A percentile compares a stretch with the other conserved stretches of the same genome.
phyloP scores from a whole-genome alignment of 768 basidiomycete genomes.

The Phanerochaete carnosa region DNA sequence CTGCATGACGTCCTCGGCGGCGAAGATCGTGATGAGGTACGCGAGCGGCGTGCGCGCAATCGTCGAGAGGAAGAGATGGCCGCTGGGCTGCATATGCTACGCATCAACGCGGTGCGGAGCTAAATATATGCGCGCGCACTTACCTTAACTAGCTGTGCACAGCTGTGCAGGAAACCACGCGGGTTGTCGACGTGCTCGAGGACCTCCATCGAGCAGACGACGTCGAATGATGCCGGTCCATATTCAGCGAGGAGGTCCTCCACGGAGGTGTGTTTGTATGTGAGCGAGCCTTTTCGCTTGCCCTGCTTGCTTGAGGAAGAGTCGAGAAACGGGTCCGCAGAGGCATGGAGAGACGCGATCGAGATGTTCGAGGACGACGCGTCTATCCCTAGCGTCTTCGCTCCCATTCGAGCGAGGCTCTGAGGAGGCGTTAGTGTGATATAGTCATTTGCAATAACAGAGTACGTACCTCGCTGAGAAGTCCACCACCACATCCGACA shows the following conservation, averaged over 20 bases:
- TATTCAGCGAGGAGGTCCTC: constrained; percentile 58
- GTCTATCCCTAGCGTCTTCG: constrained; percentile 87
- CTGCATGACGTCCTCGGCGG: constrained; percentile 80
- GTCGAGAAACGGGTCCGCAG: constrained; percentile 67
- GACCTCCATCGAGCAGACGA: constrained; percentile 98
- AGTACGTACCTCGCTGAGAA: constrained; percentile 78
- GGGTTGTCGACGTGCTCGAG: constrained; percentile 97
- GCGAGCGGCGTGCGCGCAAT: constrained; percentile 82
- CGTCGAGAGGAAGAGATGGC: constrained; percentile 93
- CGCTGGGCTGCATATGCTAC: constrained; percentile 77
- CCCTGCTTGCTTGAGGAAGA: constrained; percentile 18
- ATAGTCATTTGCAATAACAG: background rate
- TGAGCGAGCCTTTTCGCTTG: constrained; percentile 32
- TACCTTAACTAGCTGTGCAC: constrained; percentile 87
- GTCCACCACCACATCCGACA: constrained; percentile 93
- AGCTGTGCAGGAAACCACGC: constrained; percentile 72
- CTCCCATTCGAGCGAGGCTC: constrained; percentile 88
- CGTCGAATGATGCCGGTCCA: constrained; percentile 71
- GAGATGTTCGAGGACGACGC: constrained; percentile 85
- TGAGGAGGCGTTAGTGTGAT: constrained; percentile 27
- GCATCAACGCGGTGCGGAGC: background rate
- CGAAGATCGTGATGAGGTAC: constrained; percentile 64
- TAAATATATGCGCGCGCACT: constrained; percentile 14
- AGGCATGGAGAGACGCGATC: constrained; percentile 81
- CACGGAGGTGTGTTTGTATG: constrained; percentile 71